Evolutionary conservation across 345 rosid species (phyloP), one percentile per base, ranked within the genome.

Genomic region (Carallia pectinifolia): DNA sequence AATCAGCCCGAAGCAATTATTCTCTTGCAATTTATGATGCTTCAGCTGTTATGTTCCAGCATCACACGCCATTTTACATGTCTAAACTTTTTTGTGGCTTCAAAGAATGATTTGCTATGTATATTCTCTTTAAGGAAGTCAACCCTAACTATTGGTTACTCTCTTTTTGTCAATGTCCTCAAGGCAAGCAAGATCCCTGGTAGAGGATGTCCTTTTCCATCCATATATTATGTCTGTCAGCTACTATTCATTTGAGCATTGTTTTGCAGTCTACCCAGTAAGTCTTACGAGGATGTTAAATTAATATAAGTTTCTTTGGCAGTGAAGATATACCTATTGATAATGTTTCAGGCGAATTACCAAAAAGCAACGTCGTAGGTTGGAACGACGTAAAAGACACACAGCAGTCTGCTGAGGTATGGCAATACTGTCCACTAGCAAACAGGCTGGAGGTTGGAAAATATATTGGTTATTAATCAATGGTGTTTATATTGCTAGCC

Each of bases 311-410:
- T 6, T 38, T 7, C 40, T 38, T 53, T 64, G 40, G 1, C 33
- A 40, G 54, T 66, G 56, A 63, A 36, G 40, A 8, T 38, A 53
- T 64, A 19, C 63, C 29, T 74, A 68, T 58, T 40, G 23, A 47
- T 67, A 31, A 59, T 71, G 66, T 76, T 76, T 58, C 85, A 95
- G 99, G 99, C 69, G 92, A 95, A 78, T 95, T 95, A 64, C 23
- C 23, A 23, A 23, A 23, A 83, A 95, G 96, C 71, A 89, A 92
- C 74, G 99, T 98, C 59, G 68, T 95, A 71, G 98, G 99, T 76
- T 96, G 98, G 71, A 92, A 92, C 83, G 99, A 95, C 75, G 97
- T 83, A 56, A 90, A 88, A 74, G 97, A 95, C 82, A 92, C 98
- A 83, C 65, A 89, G 92, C 61, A 40, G 47, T 97, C 99, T 37